phyloP scores from a whole-genome alignment of 805 yeast species.

The Vanderwaltozyma verrucispora region DNA sequence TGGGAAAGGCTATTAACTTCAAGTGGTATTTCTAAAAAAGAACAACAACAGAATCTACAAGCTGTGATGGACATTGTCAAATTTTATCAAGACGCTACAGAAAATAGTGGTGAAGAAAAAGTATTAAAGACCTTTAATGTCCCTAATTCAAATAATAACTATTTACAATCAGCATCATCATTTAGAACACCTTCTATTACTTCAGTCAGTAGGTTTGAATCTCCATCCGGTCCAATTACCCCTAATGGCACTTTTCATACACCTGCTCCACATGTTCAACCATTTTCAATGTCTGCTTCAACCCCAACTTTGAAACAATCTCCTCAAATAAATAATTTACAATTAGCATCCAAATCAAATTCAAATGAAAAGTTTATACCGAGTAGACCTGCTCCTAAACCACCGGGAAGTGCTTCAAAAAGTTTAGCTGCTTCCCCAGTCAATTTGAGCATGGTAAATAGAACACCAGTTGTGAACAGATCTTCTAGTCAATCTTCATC shows the following conservation, averaged over 20 bases:
- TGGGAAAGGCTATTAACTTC: slow-evolving; percentile 81
- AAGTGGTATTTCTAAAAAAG: slow-evolving; percentile 79
- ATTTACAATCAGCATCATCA: slow-evolving; percentile 17
- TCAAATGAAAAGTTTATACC: slow-evolving; percentile 40
- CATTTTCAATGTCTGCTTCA: slow-evolving; percentile 3
- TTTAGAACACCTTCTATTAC: slow-evolving; percentile 27
- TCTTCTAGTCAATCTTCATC: slow-evolving; percentile 7
- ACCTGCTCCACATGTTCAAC: slow-evolving; percentile 12
- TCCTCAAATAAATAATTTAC: not conserved
- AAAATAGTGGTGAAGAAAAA: slow-evolving; percentile 32
- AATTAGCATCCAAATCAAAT: not conserved
- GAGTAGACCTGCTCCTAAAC: slow-evolving; percentile 59
- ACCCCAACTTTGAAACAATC: slow-evolving; percentile 5
- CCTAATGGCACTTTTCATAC: slow-evolving; percentile 7
- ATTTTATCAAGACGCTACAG: slow-evolving; percentile 58
- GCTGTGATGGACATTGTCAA: slow-evolving; percentile 89
- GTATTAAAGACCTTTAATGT: slow-evolving; percentile 32
- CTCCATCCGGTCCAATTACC: slow-evolving; percentile 23
- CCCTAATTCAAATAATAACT: slow-evolving; percentile 1
- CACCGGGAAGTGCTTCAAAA: slow-evolving; percentile 27
- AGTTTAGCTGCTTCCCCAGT: slow-evolving; percentile 5
- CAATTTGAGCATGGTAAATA: not conserved
- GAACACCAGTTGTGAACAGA: slow-evolving; percentile 5
- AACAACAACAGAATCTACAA: slow-evolving; percentile 85
- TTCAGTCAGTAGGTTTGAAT: slow-evolving; percentile 9